phyloP scores from a whole-genome alignment of 495 filamentous ascomycete species.

The Astrocystis sublimbata region DNA sequence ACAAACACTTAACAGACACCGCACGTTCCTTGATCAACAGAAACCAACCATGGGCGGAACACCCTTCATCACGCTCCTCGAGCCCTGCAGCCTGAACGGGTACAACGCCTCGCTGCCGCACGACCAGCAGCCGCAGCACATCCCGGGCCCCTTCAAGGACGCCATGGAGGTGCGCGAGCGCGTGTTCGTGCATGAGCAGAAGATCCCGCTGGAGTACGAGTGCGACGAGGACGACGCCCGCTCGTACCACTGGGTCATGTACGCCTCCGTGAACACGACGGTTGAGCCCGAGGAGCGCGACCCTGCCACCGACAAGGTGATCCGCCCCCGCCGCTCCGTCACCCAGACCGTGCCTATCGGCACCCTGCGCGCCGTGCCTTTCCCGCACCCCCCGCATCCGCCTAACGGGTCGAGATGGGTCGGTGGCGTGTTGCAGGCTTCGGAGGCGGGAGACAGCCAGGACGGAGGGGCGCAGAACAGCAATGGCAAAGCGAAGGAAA shows the following conservation, averaged over 20 bases:
- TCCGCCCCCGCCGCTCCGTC: conserved; percentile 37
- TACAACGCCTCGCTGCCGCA: conserved; percentile 46
- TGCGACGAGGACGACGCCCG: conserved; percentile 77
- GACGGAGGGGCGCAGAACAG: neutral
- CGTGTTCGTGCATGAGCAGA: conserved; percentile 80
- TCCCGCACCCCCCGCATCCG: conserved; percentile 66
- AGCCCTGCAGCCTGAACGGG: conserved; percentile 44
- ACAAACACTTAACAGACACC: neutral
- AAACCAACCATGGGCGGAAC: conserved; percentile 36
- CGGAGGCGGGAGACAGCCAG: neutral
- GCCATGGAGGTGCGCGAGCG: conserved; percentile 74
- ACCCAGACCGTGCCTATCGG: conserved; percentile 59
- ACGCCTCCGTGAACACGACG: conserved; percentile 54
- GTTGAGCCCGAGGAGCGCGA: conserved; percentile 36
- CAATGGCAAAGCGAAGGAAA: conserved; percentile 6
- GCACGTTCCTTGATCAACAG: neutral
- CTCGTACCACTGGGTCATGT: conserved; percentile 80
- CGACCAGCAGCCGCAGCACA: conserved; percentile 44
- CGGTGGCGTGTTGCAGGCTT: conserved; percentile 30
- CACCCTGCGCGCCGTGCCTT: conserved; percentile 76
- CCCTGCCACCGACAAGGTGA: conserved; percentile 27
- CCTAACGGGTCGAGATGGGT: conserved; percentile 44
- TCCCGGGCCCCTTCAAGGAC: conserved; percentile 67
- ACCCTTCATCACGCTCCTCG: conserved; percentile 51
- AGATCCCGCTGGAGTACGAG: conserved; percentile 65